Evolutionary conservation across 192 early-diverging fungal species (phyloP).

Genomic region (Backusella tarrabulga): DNA sequence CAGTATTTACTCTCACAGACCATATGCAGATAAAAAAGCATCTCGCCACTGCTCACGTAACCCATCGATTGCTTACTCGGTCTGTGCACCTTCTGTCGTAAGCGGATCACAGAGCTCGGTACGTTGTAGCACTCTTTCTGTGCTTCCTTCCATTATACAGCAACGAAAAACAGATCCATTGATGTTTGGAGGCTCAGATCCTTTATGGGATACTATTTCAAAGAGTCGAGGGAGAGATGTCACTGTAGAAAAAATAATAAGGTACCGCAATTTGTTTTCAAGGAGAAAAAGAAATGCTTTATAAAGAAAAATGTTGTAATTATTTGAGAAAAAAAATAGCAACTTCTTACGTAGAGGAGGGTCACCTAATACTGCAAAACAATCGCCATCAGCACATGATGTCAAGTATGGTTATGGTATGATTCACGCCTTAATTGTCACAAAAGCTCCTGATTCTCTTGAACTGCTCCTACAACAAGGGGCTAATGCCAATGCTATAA

Average conservation of each 20-base stretch:
- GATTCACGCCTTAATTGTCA: slow-evolving; percentile 34
- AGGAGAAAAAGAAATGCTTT: not conserved
- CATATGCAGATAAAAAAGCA: not conserved
- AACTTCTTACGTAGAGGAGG: slow-evolving; percentile 36
- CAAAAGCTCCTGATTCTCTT: slow-evolving; percentile 17
- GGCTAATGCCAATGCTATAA: slow-evolving; percentile 34
- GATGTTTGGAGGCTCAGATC: slow-evolving; percentile 31
- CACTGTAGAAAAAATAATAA: slow-evolving; percentile 34
- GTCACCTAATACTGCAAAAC: slow-evolving; percentile 37
- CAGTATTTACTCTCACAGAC: slow-evolving; percentile 1
- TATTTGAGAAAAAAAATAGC: slow-evolving; percentile 4
- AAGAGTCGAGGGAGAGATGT: slow-evolving; percentile 28
- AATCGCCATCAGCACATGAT: slow-evolving; percentile 7
- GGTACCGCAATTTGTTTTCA: slow-evolving; percentile 17
- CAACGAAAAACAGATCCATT: slow-evolving; percentile 28
- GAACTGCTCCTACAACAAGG: slow-evolving; percentile 34
- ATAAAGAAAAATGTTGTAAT: slow-evolving; percentile 2
- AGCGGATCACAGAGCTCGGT: not conserved
- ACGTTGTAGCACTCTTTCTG: not conserved
- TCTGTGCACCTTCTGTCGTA: not conserved
- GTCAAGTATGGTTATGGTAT: slow-evolving; percentile 35
- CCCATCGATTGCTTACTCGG: not conserved
- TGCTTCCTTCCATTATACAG: not conserved
- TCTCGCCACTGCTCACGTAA: not conserved
- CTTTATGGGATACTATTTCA: slow-evolving; percentile 34